A percentile compares a stretch with the other conserved stretches of the same genome.
Conservation (phyloP, 75 land plant species). For the Picea sitchensis region DNA sequence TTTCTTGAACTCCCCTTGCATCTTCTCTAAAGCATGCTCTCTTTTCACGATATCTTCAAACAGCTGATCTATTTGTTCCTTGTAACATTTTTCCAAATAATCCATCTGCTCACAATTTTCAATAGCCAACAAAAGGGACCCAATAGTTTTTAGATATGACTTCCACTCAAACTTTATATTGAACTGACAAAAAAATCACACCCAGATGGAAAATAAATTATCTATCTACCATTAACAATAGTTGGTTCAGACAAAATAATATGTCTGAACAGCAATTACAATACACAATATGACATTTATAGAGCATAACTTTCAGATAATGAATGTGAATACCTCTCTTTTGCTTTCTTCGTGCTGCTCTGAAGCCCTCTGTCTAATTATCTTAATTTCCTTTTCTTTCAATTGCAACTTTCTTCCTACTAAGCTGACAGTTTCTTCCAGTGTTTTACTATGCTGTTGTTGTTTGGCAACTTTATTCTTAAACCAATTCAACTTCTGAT, state of each 20-base stretch:
- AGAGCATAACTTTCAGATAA: too few relatives aligned
- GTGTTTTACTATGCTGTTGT: conserved; percentile 32
- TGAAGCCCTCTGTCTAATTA: conserved; percentile 45
- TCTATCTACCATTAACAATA: too few relatives aligned
- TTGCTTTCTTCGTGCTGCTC: conserved; percentile 56
- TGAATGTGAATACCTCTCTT: conserved; percentile 40
- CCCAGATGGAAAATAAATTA: too few relatives aligned
- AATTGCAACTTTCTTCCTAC: conserved; percentile 42
- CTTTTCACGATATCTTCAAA: conserved; percentile 1
- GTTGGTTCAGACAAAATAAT: too few relatives aligned
- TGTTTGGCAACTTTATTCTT: conserved; percentile 47
- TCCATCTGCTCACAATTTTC: conserved; percentile 8
- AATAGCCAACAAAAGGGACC: background rate
- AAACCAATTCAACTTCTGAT: conserved; percentile 40
- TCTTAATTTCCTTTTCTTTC: conserved; percentile 47
- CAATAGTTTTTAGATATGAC: too few relatives aligned
- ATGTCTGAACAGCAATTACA: too few relatives aligned
- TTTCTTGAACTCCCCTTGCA: background rate
- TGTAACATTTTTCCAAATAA: conserved; percentile 3
- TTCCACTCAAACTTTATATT: too few relatives aligned
- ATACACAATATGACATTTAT: too few relatives aligned
- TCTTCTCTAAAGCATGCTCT: conserved; percentile 2
- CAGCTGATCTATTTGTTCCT: conserved; percentile 10
- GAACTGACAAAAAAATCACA: too few relatives aligned
- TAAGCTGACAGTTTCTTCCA: conserved; percentile 42